These are phyloP conservation scores for Penicillium goetzii DNA, from an alignment of 495 filamentous ascomycete species.

Conservation along the genomic window DNA sequence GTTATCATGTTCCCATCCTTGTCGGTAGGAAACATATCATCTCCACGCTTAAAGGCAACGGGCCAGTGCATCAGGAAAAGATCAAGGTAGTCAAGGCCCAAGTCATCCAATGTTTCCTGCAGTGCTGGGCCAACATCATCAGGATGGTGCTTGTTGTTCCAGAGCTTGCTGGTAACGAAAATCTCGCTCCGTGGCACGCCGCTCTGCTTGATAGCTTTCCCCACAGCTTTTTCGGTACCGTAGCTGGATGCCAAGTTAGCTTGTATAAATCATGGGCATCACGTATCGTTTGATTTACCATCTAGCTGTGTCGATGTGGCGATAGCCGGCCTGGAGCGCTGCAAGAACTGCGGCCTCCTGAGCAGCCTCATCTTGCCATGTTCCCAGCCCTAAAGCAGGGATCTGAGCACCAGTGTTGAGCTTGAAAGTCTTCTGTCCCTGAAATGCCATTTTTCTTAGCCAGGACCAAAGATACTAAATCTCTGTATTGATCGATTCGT, in stretches of 20 bases:
- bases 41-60: constrained; percentile 51
- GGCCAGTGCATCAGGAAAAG: constrained; percentile 75
- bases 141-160: constrained; percentile 69
- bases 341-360: constrained; percentile 52
- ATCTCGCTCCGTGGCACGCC: constrained; percentile 61
- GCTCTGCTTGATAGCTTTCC: constrained; percentile 59
- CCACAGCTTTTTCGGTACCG: constrained; percentile 55
- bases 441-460: not conserved
- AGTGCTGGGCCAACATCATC: constrained; percentile 62
- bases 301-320: constrained; percentile 63
- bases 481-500: not conserved
- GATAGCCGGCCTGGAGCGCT: constrained; percentile 60
- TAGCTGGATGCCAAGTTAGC: constrained; percentile 39
- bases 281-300: constrained; percentile 6
- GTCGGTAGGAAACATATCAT: constrained; percentile 46
- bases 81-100: constrained; percentile 69
- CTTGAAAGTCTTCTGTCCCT: constrained; percentile 29
- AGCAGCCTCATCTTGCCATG: constrained; percentile 53
- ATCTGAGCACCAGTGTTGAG: constrained; percentile 57
- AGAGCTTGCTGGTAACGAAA: constrained; percentile 73
- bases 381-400: constrained; percentile 52
- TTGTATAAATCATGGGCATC: not conserved
- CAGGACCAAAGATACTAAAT: no score
- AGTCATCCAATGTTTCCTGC: constrained; percentile 62
- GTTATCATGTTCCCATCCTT: constrained; percentile 49